Evolutionary conservation across 2,329 filamentous ascomycete species (phyloP).

Genomic region (Triangularia verruculosa): DNA sequence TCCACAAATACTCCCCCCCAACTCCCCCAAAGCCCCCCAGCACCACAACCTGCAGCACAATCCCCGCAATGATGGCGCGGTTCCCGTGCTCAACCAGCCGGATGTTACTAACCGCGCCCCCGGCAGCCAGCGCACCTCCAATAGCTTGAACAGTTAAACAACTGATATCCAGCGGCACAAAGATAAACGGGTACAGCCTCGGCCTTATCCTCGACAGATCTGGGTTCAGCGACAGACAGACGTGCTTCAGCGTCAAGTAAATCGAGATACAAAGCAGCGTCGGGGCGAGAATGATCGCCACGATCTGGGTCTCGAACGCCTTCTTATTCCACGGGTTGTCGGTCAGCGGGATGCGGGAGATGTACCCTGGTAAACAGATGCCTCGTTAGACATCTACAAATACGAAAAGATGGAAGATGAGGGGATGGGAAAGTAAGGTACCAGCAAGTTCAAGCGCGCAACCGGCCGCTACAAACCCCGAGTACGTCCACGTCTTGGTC

Average conservation of each 20-base stretch:
- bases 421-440: conserved; percentile 24
- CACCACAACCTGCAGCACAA: conserved; percentile 52
- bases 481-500: conserved; percentile 56
- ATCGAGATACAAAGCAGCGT: conserved; percentile 61
- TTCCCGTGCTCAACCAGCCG: conserved; percentile 46
- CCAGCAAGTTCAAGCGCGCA: conserved; percentile 51
- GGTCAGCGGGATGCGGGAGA: conserved; percentile 49
- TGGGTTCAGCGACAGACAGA: conserved; percentile 49
- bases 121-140: conserved; percentile 55
- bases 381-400: no score
- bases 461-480: conserved; percentile 47
- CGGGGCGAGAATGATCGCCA: conserved; percentile 56
- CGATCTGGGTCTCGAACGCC: conserved; percentile 58
- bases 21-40: conserved; percentile 45
- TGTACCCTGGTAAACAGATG: conserved; percentile 45
- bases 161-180: conserved; percentile 57
- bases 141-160: conserved; percentile 58
- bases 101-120: conserved; percentile 38
- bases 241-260: conserved; percentile 63
- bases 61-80: conserved; percentile 52
- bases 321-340: conserved; percentile 52
- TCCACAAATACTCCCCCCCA: conserved; percentile 44
- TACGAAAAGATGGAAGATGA: no score
- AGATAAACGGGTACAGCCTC: conserved; percentile 53
- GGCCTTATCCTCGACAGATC: conserved; percentile 50